Evolutionary conservation across 2,329 filamentous ascomycete genomes (phyloP), one percentile per base, ranked within the genome.

Genomic region (Epichloe brachyelytri): DNA sequence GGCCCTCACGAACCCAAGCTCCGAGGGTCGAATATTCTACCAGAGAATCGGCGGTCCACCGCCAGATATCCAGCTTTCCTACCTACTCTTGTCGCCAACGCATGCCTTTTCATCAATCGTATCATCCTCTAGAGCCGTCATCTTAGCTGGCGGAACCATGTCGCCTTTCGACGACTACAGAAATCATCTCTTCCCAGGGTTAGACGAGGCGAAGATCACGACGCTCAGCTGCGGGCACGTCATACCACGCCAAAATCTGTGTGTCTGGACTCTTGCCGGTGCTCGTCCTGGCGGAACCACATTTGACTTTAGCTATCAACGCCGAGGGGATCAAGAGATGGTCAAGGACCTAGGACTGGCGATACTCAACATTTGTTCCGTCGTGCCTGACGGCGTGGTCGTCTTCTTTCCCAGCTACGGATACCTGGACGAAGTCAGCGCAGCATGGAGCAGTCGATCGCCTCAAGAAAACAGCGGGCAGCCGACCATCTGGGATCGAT

Each of bases 341-440:
- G 81, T 94, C 49, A 68, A 72, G 41, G 83, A 90, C 51, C 78
- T 97, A 0, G 93, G 90, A 0, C 67, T 79, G 30, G 78, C 85
- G 0, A 72, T 98, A 7, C 64, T 88, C 2, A 83, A 83, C 48
- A 73, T 93, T 5, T 86, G 85, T 58, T 74, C 77, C 6, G 71
- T 80, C 4, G 85, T 96, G 0, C 88, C 88, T 0, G 90, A 96
- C 58, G 93, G 93, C 2, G 79, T 96, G 1, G 88, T 98, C 0
- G 82, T 90, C 0, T 98, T 98, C 71, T 97, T 98, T 59, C 90
- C 93, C 1, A 95, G 89, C 66, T 97, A 98, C 65, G 79, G 85
- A 10, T 97, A 95, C 64, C 78, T 98, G 0, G 83, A 89, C 46
- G 79, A 82, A 45, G 87, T 95, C 6, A 70, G 85, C 6, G 63